phyloP scores from a whole-genome alignment of 768 basidiomycete species.

The Termitomyces sp. region DNA sequence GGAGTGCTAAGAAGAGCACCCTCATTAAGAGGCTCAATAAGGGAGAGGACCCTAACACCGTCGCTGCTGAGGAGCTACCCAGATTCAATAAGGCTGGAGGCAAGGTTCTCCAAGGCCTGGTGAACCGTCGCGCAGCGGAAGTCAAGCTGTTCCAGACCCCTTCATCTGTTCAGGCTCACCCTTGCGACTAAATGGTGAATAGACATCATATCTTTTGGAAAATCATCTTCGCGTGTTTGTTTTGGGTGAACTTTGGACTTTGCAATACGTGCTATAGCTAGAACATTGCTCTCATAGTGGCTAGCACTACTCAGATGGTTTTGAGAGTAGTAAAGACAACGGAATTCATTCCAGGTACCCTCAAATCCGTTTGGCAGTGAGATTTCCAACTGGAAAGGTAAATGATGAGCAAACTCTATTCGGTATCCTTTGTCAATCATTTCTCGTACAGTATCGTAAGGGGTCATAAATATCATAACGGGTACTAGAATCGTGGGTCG shows the following conservation, averaged over 20 bases:
- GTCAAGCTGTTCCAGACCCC: slow-evolving; percentile 26
- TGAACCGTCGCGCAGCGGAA: slow-evolving; percentile 23
- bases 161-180: slow-evolving; percentile 22
- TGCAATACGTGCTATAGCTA: too few species aligned
- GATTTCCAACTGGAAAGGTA: neutral
- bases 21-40: slow-evolving; percentile 24
- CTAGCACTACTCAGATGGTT: too few species aligned
- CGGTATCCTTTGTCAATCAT: neutral
- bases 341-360: neutral
- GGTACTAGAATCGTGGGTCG: neutral
- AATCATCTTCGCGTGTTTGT: neutral
- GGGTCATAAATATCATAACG: neutral
- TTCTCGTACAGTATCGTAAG: neutral
- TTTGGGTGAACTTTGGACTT: too few species aligned
- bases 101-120: slow-evolving; percentile 21
- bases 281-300: too few species aligned
- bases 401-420: neutral
- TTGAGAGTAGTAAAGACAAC: neutral
- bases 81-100: slow-evolving; percentile 26
- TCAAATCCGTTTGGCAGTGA: neutral
- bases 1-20: slow-evolving; percentile 21
- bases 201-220: neutral
- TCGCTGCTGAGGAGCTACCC: slow-evolving; percentile 24
- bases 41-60: slow-evolving; percentile 26
- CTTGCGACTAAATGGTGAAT: slow-evolving; percentile 12